Conservation (phyloP, 225 moss, liverwort and hornwort genomes). For the Marchantia polymorpha region DNA sequence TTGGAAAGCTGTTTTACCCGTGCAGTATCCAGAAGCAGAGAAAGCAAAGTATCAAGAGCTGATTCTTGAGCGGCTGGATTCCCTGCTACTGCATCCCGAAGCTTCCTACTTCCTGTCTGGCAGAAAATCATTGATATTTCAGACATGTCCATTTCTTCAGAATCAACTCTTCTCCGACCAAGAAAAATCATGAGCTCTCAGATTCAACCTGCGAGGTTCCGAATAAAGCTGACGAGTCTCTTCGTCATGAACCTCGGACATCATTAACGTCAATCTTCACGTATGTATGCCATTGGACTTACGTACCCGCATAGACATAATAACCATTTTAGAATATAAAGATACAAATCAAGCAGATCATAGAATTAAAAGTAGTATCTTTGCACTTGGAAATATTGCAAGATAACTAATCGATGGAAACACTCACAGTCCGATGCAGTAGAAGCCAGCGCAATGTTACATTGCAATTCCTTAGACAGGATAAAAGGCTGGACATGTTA, state of each 20-base stretch:
- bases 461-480: constrained; percentile 83
- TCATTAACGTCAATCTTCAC: too few relatives aligned
- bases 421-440: constrained; percentile 65
- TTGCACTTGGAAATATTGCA: not conserved
- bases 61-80: constrained; percentile 33
- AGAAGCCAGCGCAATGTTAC: constrained; percentile 93
- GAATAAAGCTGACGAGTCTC: not conserved
- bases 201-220: not conserved
- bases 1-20: constrained; percentile 33
- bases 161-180: not conserved
- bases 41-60: constrained; percentile 59
- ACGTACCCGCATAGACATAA: too few relatives aligned
- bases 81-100: constrained; percentile 62
- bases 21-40: constrained; percentile 86
- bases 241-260: too few relatives aligned
- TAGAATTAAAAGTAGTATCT: too few relatives aligned
- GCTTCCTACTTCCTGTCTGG: constrained; percentile 70
- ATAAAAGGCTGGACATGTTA: constrained; percentile 71
- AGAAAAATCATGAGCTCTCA: not conserved
- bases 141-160: not conserved
- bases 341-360: too few relatives aligned
- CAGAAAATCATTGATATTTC: not conserved
- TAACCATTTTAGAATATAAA: too few relatives aligned
- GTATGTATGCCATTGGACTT: too few relatives aligned
- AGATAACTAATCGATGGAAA: not conserved